Percentiles rank a stretch among this genome's conserved stretches.
Evolutionary conservation across 345 rosid genomes (phyloP).

Genomic region (Populus deltoides): DNA sequence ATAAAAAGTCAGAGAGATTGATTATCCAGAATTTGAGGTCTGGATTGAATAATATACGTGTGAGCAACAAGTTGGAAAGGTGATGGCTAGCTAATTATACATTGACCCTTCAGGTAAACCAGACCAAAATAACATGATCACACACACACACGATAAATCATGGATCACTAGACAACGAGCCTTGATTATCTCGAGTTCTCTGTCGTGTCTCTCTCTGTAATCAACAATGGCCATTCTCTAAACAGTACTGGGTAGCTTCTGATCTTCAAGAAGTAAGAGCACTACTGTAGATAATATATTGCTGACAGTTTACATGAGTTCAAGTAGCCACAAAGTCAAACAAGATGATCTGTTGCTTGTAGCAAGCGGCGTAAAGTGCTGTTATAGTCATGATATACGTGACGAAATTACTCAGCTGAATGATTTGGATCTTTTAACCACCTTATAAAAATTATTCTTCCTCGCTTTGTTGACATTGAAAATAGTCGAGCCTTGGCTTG

Average conservation of each 20-base stretch:
- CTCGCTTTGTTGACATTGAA: neutral
- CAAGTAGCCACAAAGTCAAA: neutral
- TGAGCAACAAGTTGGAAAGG: neutral
- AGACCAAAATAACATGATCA: neutral
- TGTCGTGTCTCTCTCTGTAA: neutral
- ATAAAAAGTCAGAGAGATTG: neutral
- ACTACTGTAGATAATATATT: neutral
- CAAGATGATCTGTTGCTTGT: neutral
- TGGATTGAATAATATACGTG: neutral
- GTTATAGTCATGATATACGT: neutral
- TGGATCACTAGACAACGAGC: neutral
- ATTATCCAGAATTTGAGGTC: neutral
- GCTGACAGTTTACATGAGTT: neutral
- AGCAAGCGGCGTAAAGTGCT: neutral
- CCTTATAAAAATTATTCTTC: neutral
- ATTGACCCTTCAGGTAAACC: neutral
- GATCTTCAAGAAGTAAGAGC: neutral
- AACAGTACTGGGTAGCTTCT: neutral
- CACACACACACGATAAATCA: neutral
- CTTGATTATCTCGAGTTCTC: neutral
- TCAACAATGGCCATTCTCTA: neutral
- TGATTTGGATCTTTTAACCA: neutral
- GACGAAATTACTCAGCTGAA: neutral
- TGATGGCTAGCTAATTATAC: neutral
- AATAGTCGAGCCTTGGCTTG: neutral